Percentiles rank a stretch among this genome's conserved stretches.
Conservation (phyloP, 768 basidiomycete genomes). For the Baorangia bicolor region DNA sequence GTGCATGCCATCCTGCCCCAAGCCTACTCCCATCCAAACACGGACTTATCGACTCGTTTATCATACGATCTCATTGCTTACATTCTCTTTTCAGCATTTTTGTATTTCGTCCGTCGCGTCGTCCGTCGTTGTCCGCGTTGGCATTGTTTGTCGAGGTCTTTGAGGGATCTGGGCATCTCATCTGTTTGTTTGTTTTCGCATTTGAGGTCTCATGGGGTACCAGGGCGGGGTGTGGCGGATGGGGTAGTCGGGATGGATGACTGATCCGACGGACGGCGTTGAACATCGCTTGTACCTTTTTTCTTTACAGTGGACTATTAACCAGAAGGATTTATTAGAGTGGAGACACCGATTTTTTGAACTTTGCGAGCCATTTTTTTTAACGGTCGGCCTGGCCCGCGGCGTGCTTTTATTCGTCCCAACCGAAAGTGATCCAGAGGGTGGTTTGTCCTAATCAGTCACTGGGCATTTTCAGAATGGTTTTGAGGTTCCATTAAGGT, state of each 20-base stretch:
- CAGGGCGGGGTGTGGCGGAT: not conserved
- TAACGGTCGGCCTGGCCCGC: too few species aligned
- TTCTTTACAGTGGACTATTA: constrained; percentile 20
- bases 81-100: constrained; percentile 12
- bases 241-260: not conserved
- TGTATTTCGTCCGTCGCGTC: constrained; percentile 14
- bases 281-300: constrained; percentile 21
- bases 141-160: constrained; percentile 1
- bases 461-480: too few species aligned
- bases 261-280: constrained; percentile 14
- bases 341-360: not conserved
- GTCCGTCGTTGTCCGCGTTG: constrained; percentile 5
- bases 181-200: constrained; percentile 3
- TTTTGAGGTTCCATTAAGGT: too few species aligned
- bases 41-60: constrained; percentile 30
- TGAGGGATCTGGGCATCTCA: constrained; percentile 1
- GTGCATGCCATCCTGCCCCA: constrained; percentile 22
- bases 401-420: too few species aligned
- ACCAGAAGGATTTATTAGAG: constrained; percentile 13
- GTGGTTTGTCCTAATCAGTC: too few species aligned
- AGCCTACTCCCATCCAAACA: constrained; percentile 19
- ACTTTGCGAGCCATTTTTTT: not conserved
- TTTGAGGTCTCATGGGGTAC: not conserved
- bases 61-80: constrained; percentile 33
- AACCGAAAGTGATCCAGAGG: too few species aligned